Conservation (phyloP, 108 stramenopile genomes). For the Skeletonema potamos region DNA sequence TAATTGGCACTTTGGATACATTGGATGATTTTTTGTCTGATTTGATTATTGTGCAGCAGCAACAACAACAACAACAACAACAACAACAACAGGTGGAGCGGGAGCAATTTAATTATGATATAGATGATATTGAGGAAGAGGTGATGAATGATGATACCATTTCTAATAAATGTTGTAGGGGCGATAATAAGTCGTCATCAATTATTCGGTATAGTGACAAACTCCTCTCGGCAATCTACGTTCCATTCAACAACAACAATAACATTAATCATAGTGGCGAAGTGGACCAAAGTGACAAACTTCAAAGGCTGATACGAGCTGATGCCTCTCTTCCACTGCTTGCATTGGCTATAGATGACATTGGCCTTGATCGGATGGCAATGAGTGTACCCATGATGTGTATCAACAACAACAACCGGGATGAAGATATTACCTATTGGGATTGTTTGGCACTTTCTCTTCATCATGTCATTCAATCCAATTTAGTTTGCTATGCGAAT, state of each 20-base stretch:
- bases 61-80: neutral
- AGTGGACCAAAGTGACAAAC: neutral
- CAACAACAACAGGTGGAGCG: neutral
- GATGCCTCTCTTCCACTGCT: slow-evolving; percentile 30
- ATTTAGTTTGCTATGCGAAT: slow-evolving; percentile 16
- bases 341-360: slow-evolving; percentile 41
- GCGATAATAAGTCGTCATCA: neutral
- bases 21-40: slow-evolving; percentile 15
- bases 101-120: neutral
- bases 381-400: neutral
- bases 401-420: neutral
- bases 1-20: slow-evolving; percentile 20
- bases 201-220: slow-evolving; percentile 11
- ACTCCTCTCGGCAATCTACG: slow-evolving; percentile 19
- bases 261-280: neutral
- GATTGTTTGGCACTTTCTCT: slow-evolving; percentile 21
- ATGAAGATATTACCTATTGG: slow-evolving; percentile 23
- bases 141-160: neutral
- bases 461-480: slow-evolving; percentile 21
- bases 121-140: neutral
- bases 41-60: neutral
- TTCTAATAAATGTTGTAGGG: no score
- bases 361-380: slow-evolving; percentile 22
- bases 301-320: slow-evolving; percentile 9
- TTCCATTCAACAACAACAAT: neutral